Evolutionary conservation across 1,284 basidiomycete species (phyloP).

Genomic region (Exobasidium rhododendri): DNA sequence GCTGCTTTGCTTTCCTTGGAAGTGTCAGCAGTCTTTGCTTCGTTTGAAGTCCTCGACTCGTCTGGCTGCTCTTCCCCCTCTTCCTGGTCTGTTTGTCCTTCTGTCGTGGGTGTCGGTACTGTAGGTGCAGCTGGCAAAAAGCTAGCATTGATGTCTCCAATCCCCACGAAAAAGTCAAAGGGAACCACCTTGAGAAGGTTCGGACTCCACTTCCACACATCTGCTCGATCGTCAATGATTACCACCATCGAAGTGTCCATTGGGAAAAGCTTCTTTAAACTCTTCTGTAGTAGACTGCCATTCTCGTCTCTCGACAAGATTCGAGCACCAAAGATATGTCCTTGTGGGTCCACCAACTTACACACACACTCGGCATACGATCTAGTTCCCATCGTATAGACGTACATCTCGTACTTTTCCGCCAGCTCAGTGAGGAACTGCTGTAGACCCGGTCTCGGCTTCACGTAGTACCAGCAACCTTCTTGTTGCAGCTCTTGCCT

Average conservation of each 20-base stretch:
- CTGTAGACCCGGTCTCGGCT: constrained; percentile 79
- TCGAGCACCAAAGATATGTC: constrained; percentile 77
- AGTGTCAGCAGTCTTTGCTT: neutral
- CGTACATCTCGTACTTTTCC: constrained; percentile 91
- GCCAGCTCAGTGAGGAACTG: constrained; percentile 72
- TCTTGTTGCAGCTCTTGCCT: constrained; percentile 16
- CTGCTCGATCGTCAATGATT: constrained; percentile 94
- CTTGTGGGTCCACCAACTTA: constrained; percentile 83
- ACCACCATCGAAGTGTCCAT: constrained; percentile 95
- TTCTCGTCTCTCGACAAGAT: constrained; percentile 89
- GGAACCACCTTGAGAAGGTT: constrained; percentile 95
- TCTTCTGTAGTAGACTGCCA: constrained; percentile 77
- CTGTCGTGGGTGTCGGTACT: constrained; percentile 16
- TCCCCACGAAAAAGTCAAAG: constrained; percentile 97
- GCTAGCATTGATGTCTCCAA: constrained; percentile 93
- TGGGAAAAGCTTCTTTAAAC: constrained; percentile 83
- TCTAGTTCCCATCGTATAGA: constrained; percentile 98
- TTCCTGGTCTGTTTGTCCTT: neutral
- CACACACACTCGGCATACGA: constrained; percentile 95
- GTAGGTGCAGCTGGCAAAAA: constrained; percentile 70
- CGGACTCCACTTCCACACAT: constrained; percentile 91
- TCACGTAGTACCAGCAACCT: constrained; percentile 94
- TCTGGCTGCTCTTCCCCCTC: neutral
- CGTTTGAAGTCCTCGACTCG: neutral
- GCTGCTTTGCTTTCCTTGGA: constrained; percentile 2